phyloP scores from a whole-genome alignment of 495 filamentous ascomycete genomes.

The Neurospora sp. region DNA sequence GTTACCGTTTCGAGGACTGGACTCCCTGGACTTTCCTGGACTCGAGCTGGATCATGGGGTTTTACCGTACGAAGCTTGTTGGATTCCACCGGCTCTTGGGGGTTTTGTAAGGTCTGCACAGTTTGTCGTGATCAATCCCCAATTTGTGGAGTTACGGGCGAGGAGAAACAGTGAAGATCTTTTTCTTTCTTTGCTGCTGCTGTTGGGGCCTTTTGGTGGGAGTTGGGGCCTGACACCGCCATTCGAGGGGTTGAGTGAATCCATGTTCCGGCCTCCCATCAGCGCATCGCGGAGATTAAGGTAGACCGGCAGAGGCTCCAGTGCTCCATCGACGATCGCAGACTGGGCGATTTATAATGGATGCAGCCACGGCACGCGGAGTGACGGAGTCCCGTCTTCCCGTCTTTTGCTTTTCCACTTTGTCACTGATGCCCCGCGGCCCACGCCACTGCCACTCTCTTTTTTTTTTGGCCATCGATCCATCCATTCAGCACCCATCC shows the following conservation, averaged over 20 bases:
- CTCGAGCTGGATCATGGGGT: background rate
- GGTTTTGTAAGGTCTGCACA: too few species aligned
- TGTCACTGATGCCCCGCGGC: background rate
- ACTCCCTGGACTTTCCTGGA: background rate
- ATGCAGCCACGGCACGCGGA: background rate
- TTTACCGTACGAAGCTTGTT: background rate
- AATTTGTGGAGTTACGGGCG: background rate
- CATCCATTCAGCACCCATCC: background rate
- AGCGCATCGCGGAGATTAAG: background rate
- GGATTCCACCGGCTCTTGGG: background rate
- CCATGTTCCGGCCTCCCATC: background rate
- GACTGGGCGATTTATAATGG: background rate
- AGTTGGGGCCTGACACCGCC: background rate
- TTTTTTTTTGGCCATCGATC: background rate
- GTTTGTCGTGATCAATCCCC: background rate
- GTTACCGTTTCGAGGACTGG: background rate
- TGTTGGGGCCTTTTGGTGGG: background rate
- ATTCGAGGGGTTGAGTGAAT: background rate
- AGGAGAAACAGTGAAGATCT: background rate
- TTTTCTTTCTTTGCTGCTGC: background rate
- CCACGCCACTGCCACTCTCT: background rate
- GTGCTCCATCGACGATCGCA: background rate
- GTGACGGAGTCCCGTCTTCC: background rate
- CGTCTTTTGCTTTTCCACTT: background rate
- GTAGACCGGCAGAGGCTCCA: background rate